Percentiles rank a stretch among this genome's conserved stretches.
Conservation (phyloP, 2,329 filamentous ascomycete genomes). For the Aspergillus fischeri region DNA sequence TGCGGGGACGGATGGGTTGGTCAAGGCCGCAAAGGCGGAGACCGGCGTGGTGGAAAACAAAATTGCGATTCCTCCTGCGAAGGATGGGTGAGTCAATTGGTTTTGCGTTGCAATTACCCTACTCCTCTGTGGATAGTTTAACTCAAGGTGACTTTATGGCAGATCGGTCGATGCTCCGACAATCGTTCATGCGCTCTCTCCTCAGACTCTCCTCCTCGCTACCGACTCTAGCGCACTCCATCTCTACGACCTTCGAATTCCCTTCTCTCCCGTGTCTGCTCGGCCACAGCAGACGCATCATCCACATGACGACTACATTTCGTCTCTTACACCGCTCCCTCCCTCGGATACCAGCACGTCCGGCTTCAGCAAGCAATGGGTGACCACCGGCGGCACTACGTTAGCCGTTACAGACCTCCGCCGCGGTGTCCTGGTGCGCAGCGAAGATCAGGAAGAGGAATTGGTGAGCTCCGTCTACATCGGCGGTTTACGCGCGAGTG, state of each 20-base stretch:
- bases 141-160: constrained; percentile 24
- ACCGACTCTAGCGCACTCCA: constrained; percentile 89
- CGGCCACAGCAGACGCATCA: constrained; percentile 75
- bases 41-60: constrained; percentile 73
- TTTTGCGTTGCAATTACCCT: constrained; percentile 7
- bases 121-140: constrained; percentile 1
- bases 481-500: constrained; percentile 64
- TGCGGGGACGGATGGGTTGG: constrained; percentile 59
- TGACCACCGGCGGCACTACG: constrained; percentile 88
- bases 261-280: constrained; percentile 50
- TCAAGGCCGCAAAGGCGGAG: constrained; percentile 57
- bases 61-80: constrained; percentile 62
- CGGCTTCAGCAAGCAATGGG: constrained; percentile 89
- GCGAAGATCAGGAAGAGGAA: constrained; percentile 93
- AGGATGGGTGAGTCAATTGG: constrained; percentile 36
- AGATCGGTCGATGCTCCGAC: constrained; percentile 66
- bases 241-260: constrained; percentile 74
- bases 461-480: constrained; percentile 78
- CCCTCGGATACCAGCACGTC: constrained; percentile 76
- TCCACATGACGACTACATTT: constrained; percentile 90
- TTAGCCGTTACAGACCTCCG: constrained; percentile 85
- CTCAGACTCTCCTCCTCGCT: constrained; percentile 80
- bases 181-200: constrained; percentile 76
- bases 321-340: constrained; percentile 78
- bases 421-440: constrained; percentile 78